A percentile compares a stretch with the other conserved stretches of the same genome.
These are phyloP conservation scores for Escallonia rubra DNA, from an alignment of 129 eudicot genomes.

Conservation along the genomic window DNA sequence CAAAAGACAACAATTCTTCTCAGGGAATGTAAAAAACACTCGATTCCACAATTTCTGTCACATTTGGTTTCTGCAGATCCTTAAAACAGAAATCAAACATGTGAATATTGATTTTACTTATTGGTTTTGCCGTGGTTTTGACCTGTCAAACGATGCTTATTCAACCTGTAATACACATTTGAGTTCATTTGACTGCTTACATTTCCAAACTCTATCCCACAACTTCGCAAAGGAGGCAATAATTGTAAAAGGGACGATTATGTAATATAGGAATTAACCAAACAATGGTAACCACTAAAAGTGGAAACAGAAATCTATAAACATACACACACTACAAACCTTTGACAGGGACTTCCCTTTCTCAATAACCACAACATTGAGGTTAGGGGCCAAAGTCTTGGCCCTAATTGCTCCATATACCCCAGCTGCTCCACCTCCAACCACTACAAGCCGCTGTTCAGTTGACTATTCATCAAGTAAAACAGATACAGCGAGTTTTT, in stretches of 20 bases:
- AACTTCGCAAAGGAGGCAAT: too few relatives aligned
- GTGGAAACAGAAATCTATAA: background rate
- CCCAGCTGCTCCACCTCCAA: slow-evolving; percentile 98
- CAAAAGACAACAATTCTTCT: slow-evolving; percentile 1
- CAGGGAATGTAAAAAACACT: background rate
- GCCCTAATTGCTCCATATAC: slow-evolving; percentile 91
- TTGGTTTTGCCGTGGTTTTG: too few relatives aligned
- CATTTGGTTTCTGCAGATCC: background rate
- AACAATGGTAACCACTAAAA: background rate
- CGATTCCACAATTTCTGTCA: background rate
- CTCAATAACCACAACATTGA: slow-evolving; percentile 75
- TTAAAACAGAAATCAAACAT: background rate
- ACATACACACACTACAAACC: too few relatives aligned
- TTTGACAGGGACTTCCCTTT: slow-evolving; percentile 85
- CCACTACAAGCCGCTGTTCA: slow-evolving; percentile 66
- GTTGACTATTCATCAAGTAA: slow-evolving; percentile 33
- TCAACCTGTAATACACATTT: too few relatives aligned
- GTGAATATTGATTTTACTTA: background rate
- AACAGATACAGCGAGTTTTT: background rate
- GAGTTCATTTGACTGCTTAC: too few relatives aligned
- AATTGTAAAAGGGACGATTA: too few relatives aligned
- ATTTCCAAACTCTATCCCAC: too few relatives aligned
- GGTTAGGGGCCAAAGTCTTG: slow-evolving; percentile 78
- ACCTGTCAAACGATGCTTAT: too few relatives aligned
- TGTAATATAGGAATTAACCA: background rate